phyloP scores from a whole-genome alignment of 2,329 filamentous ascomycete genomes.

The Fusarium ramigenum region DNA sequence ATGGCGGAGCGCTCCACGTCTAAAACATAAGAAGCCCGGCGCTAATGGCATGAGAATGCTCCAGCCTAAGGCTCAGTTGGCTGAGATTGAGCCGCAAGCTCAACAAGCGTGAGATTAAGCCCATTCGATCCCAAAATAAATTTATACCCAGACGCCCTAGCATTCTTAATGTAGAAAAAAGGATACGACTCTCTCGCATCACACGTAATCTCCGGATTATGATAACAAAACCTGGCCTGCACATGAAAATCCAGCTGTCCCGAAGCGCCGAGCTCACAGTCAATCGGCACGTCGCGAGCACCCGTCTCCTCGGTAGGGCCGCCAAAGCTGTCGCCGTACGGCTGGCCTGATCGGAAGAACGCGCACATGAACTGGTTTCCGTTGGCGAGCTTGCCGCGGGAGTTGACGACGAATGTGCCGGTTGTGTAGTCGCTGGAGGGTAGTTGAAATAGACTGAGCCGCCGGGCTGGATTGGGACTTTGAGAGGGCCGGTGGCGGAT shows the following conservation, averaged over 20 bases:
- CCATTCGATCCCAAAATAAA: neutral
- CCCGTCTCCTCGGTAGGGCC: fast-evolving
- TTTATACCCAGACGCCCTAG: neutral
- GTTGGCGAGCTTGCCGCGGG: neutral
- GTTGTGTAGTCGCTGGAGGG: neutral
- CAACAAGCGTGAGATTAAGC: neutral
- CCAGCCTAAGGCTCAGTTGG: neutral
- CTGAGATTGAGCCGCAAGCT: neutral
- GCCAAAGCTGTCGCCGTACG: neutral
- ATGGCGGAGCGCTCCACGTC: too few relatives aligned
- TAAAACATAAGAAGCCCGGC: too few relatives aligned
- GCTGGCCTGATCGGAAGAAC: neutral
- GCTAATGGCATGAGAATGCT: too few relatives aligned
- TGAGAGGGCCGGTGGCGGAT: neutral
- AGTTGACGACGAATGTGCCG: neutral
- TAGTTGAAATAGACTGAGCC: neutral
- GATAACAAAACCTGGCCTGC: neutral
- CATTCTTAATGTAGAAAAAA: neutral
- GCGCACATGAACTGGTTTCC: neutral
- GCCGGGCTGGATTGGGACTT: neutral
- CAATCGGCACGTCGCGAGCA: fast-evolving
- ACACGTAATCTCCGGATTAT: neutral
- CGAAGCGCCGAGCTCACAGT: neutral
- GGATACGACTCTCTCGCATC: neutral
- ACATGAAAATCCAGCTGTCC: neutral